phyloP scores from a whole-genome alignment of 176 grass and related monocot species.

The Lolium perenne region DNA sequence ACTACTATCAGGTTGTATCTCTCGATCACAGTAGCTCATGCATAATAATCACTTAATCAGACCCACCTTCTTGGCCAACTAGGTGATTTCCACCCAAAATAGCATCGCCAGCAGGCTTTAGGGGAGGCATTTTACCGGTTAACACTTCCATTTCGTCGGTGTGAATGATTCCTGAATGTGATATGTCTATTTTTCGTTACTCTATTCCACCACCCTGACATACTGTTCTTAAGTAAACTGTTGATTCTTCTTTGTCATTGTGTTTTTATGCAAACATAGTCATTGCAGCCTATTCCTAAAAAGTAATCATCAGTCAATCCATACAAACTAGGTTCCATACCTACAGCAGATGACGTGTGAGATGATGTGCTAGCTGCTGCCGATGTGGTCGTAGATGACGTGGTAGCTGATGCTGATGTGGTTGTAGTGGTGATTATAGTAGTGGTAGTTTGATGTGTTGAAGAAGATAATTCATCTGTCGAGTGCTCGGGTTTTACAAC shows the following conservation, averaged over 20 bases:
- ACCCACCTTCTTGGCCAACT: constrained; percentile 6
- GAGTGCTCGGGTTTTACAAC: constrained; percentile 26
- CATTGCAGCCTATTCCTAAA: background rate
- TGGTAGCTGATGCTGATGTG: background rate
- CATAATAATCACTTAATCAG: background rate
- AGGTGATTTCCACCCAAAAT: too few relatives aligned
- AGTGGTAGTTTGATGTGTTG: background rate
- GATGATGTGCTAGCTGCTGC: constrained; percentile 5
- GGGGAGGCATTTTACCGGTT: constrained; percentile 21
- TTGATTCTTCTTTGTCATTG: background rate
- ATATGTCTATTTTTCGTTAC: constrained; percentile 25
- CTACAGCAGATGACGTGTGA: background rate
- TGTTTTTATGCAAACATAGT: background rate
- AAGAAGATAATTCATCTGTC: constrained; percentile 37
- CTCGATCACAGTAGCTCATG: background rate
- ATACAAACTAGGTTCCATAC: background rate
- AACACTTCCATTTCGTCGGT: background rate
- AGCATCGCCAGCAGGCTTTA: background rate
- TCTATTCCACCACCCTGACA: background rate
- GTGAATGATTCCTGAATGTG: constrained; percentile 29
- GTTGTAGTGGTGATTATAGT: background rate
- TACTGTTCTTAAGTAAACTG: background rate
- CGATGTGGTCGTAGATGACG: background rate
- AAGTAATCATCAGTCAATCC: background rate
- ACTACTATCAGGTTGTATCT: constrained; percentile 11